Conservation (phyloP, 2,329 filamentous ascomycete genomes). For the Ophiostoma triangulosporum region DNA sequence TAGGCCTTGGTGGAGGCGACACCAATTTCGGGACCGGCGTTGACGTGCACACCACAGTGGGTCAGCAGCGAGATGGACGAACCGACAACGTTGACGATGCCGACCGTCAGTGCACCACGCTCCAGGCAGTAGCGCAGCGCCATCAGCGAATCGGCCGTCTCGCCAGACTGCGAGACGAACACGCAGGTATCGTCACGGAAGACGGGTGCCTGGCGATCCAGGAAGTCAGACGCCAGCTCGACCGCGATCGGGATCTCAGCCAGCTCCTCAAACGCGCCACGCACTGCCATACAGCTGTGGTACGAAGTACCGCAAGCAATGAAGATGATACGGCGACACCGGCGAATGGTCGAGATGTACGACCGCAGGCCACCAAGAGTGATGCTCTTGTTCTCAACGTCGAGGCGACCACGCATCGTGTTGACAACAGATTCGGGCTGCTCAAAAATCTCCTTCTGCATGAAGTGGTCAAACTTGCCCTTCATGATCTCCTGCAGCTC, state of each 20-base stretch:
- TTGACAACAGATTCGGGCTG: conserved; percentile 99
- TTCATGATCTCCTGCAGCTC: conserved; percentile 99
- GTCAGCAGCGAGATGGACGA: conserved; percentile 96
- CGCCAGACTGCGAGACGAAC: conserved; percentile 96
- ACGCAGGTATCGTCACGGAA: conserved; percentile 99
- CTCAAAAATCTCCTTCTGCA: conserved; percentile 99
- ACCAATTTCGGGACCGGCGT: conserved; percentile 96
- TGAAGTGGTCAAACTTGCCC: conserved; percentile 99
- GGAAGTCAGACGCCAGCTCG: conserved; percentile 94
- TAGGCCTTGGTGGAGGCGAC: conserved; percentile 99
- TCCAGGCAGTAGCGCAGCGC: conserved; percentile 96
- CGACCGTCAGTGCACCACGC: conserved; percentile 90
- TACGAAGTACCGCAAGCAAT: conserved; percentile 97
- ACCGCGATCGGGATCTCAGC: conserved; percentile 96
- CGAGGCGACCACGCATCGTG: conserved; percentile 98
- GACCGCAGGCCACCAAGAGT: conserved; percentile 91
- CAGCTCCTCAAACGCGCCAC: conserved; percentile 93
- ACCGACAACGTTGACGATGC: conserved; percentile 96
- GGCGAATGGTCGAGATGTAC: conserved; percentile 91
- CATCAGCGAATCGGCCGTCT: conserved; percentile 96
- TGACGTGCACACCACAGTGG: conserved; percentile 99
- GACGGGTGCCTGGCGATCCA: conserved; percentile 89
- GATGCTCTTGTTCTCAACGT: conserved; percentile 84
- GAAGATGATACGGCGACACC: conserved; percentile 95
- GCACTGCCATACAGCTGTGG: conserved; percentile 99